Base-by-base conservation (phyloP, 2,329 filamentous ascomycete genomes). In the Macroventuria anomochaeta region DNA sequence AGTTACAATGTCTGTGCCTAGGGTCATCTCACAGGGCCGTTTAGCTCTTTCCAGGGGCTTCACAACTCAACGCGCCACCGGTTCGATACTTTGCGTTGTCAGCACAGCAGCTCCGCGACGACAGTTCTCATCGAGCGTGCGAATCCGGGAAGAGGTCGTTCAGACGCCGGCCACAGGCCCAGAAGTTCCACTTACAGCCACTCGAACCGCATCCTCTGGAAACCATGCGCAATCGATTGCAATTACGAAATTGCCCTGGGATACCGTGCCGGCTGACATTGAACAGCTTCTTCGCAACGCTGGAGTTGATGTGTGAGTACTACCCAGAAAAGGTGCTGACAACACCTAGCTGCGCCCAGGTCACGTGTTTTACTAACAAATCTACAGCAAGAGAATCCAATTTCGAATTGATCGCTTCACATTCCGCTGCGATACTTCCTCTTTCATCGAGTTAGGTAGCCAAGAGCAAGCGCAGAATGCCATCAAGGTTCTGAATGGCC, bases 221-320 rank as follows among this genome's bases (percentile, higher is more conserved):
- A 36, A 32, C 13, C 37, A 55, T 33, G 54, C 55, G 13, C 46
- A 50, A 21, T 57, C 53, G 17, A 43, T 67, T 18, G 48, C 39
- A 25, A 11, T 68, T 2, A n/a, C 57, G 7, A 57, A 8, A 7
- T 11, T 68, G 3, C 46, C 58, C 10, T 57, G 50, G 18, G 46
- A 51, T 10, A 20, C 46, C 17, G 20, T 41, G n/a, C 59, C 38
- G 29, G 17, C 41, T 11, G 58, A 61, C 6, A 37, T 69, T 7
- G 50, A 63, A 29, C 7, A 50, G 17, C n/a, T 63, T 1, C 48
- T 69, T 4, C 34, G 40, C 7, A 33, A 49, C 10, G 56, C 56
- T 34, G 62, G 64, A n/a, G 40, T 61, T 10, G 47, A 62, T 3
- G 17, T 67, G 65, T 68, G 59, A 34, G 66, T 68, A 12, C 17